Conservation (phyloP, 768 basidiomycete genomes). For the Podaxis mareebaensis region DNA sequence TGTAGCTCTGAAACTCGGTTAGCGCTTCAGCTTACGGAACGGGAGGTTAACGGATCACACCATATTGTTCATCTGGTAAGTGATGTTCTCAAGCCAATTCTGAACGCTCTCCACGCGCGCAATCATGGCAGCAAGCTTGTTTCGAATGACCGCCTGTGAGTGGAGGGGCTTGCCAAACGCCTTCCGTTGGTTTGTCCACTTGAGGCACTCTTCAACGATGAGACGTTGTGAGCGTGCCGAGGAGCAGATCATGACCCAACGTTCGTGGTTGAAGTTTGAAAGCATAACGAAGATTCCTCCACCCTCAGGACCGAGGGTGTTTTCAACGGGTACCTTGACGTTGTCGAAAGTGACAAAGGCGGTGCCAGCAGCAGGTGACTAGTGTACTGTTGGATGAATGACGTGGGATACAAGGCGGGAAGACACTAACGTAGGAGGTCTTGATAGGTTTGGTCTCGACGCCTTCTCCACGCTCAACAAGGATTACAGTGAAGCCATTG, state of each 20-base stretch:
- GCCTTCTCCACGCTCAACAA: conserved; percentile 80
- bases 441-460: conserved; percentile 86
- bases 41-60: conserved; percentile 21
- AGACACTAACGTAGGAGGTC: conserved; percentile 51
- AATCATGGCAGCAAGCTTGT: conserved; percentile 85
- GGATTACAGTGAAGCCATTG: conserved; percentile 80
- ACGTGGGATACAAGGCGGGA: background rate
- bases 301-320: conserved; percentile 80
- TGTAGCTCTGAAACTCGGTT: conserved; percentile 49
- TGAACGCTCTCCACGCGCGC: conserved; percentile 65
- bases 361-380: conserved; percentile 81
- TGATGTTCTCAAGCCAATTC: conserved; percentile 82
- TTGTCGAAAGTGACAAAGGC: conserved; percentile 77
- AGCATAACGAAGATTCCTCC: conserved; percentile 59
- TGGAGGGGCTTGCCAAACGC: conserved; percentile 88
- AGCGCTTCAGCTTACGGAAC: background rate
- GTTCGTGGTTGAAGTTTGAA: conserved; percentile 94
- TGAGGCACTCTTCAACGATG: conserved; percentile 12
- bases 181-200: conserved; percentile 83
- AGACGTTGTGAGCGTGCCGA: conserved; percentile 67
- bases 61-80: conserved; percentile 88
- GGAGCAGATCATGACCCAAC: conserved; percentile 87
- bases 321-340: conserved; percentile 81
- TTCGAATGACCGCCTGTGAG: conserved; percentile 84
- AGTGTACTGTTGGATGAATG: background rate